A percentile compares a stretch with the other conserved stretches of the same genome.
phyloP scores from a whole-genome alignment of 345 rosid species.

The Acer yangbiense region DNA sequence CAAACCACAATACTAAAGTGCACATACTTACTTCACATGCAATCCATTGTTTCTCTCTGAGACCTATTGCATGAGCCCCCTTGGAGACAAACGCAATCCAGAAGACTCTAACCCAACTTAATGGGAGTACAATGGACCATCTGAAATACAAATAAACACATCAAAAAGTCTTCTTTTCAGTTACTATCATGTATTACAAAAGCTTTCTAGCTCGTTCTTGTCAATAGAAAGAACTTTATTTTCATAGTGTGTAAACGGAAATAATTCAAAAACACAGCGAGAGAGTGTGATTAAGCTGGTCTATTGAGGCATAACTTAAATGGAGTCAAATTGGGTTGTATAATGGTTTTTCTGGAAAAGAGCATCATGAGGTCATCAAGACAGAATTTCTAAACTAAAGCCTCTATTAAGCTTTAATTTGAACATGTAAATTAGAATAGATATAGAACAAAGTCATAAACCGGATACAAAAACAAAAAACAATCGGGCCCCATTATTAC shows the following conservation, averaged over 20 bases:
- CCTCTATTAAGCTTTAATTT: not conserved
- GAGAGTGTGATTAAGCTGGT: not conserved
- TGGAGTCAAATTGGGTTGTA: not conserved
- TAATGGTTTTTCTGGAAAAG: not conserved
- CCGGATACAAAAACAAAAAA: not conserved
- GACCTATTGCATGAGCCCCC: slow-evolving; percentile 81
- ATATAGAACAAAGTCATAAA: not conserved
- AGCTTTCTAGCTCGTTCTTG: not conserved
- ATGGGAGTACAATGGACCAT: slow-evolving; percentile 83
- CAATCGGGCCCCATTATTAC: not conserved
- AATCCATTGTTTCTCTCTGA: slow-evolving; percentile 77
- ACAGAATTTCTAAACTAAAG: not conserved
- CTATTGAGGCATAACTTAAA: not conserved
- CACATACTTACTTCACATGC: too few species aligned
- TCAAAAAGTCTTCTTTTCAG: not conserved
- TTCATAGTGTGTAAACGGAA: not conserved
- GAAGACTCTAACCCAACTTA: slow-evolving; percentile 67
- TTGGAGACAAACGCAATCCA: slow-evolving; percentile 65
- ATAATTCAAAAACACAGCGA: not conserved
- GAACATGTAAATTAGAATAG: not conserved
- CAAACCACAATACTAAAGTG: too few species aligned
- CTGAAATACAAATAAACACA: slow-evolving; percentile 41
- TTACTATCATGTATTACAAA: not conserved
- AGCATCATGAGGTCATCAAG: not conserved
- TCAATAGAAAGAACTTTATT: not conserved